phyloP scores from a whole-genome alignment of 2,329 filamentous ascomycete species.

The Simplicillium aogashimaense region DNA sequence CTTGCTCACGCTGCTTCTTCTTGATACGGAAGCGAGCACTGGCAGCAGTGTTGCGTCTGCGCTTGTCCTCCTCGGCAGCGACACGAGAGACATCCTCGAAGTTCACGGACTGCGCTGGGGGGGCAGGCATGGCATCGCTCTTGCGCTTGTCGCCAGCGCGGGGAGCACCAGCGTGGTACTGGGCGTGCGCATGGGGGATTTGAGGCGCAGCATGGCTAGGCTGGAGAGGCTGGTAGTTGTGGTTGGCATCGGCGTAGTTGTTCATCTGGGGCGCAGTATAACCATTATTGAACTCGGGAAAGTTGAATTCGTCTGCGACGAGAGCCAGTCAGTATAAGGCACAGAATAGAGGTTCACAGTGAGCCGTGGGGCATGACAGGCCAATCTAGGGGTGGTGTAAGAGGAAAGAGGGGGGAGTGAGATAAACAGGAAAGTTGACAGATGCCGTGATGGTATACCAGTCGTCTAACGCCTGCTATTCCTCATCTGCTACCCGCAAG shows the following conservation, averaged over 20 bases:
- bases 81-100: slow-evolving; percentile 63
- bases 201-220: slow-evolving; percentile 29
- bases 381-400: not conserved
- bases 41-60: slow-evolving; percentile 78
- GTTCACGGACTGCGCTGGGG: slow-evolving; percentile 33
- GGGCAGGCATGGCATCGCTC: slow-evolving; percentile 27
- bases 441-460: too few relatives aligned
- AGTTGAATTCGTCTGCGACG: slow-evolving; percentile 46
- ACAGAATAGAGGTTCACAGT: too few relatives aligned
- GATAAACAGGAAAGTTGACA: not conserved
- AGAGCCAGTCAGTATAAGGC: slow-evolving; percentile 24
- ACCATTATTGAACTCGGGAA: slow-evolving; percentile 41
- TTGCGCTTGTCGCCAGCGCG: slow-evolving; percentile 34
- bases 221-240: slow-evolving; percentile 42
- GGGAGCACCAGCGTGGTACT: slow-evolving; percentile 18
- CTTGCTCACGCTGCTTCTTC: slow-evolving; percentile 92
- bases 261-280: slow-evolving; percentile 41
- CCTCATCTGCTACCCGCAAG: too few relatives aligned
- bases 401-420: not conserved
- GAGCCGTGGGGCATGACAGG: too few relatives aligned
- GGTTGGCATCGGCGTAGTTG: slow-evolving; percentile 21
- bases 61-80: slow-evolving; percentile 82
- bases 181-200: slow-evolving; percentile 16
- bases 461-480: too few relatives aligned
- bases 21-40: slow-evolving; percentile 85